These are phyloP conservation scores for Rhizopus delemar DNA, from an alignment of 371 early-diverging fungal genomes.

Conservation along the genomic window DNA sequence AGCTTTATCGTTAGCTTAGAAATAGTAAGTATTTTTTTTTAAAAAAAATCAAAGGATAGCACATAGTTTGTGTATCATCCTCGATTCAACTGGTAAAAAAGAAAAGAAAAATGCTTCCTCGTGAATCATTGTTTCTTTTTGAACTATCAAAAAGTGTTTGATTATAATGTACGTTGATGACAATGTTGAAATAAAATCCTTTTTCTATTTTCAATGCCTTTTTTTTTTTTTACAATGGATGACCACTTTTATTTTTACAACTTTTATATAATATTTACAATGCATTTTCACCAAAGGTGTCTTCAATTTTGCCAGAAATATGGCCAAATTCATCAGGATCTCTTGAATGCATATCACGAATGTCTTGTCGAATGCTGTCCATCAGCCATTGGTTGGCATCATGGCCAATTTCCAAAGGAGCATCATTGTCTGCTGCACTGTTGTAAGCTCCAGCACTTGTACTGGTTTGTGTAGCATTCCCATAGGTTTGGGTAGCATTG, in stretches of 20 bases:
- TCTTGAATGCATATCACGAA: conserved; percentile 24
- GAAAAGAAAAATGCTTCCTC: too few species aligned
- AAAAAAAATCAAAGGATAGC: too few species aligned
- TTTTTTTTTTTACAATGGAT: background rate
- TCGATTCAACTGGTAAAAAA: too few species aligned
- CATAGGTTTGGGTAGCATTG: background rate
- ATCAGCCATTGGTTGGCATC: conserved; percentile 4
- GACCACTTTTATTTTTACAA: background rate
- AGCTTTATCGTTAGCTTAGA: too few species aligned
- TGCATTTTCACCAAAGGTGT: conserved; percentile 27
- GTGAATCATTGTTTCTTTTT: too few species aligned
- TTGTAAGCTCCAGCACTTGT: background rate
- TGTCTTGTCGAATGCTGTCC: conserved; percentile 19
- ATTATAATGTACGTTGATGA: too few species aligned
- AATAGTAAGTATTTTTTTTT: too few species aligned
- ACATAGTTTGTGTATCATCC: too few species aligned
- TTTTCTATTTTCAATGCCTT: too few species aligned
- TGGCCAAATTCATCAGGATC: conserved; percentile 19
- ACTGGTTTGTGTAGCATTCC: background rate
- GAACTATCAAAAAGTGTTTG: too few species aligned
- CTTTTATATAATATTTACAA: conserved; percentile 6
- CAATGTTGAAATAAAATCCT: too few species aligned
- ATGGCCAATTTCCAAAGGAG: background rate
- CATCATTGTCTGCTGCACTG: too few species aligned
- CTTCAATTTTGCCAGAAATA: conserved; percentile 25